phyloP scores from a whole-genome alignment of 805 yeast species.

The Wickerhamomyces xylosicus region DNA sequence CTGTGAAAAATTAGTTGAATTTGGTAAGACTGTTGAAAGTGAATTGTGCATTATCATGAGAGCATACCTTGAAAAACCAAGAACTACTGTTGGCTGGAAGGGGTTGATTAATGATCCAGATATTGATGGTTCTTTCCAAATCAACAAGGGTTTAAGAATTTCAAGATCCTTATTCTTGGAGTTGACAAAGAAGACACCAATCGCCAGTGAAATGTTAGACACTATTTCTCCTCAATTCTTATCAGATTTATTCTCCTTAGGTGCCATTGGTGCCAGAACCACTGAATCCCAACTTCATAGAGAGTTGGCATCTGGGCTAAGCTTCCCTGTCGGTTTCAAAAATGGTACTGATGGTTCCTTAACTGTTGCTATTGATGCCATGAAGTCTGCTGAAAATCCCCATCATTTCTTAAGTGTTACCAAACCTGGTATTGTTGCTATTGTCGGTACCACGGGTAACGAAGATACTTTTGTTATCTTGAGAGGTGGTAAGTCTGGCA shows the following conservation, averaged over 20 bases:
- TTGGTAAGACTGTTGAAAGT: constrained; percentile 59
- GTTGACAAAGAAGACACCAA: constrained; percentile 72
- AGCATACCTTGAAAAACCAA: constrained; percentile 95
- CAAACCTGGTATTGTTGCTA: constrained; percentile 94
- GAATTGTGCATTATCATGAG: constrained; percentile 89
- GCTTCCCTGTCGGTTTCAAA: constrained; percentile 99
- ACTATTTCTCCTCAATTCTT: constrained; percentile 95
- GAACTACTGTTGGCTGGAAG: constrained; percentile 99
- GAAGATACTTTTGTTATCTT: constrained; percentile 87
- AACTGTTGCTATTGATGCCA: constrained; percentile 90
- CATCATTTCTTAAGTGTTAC: constrained; percentile 98
- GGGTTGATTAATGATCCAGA: constrained; percentile 97
- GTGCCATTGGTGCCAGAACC: constrained; percentile 99
- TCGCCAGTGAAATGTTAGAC: constrained; percentile 96
- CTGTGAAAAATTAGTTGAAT: constrained; percentile 54
- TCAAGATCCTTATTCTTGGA: constrained; percentile 80
- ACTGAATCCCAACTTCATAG: constrained; percentile 97
- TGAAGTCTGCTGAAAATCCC: constrained; percentile 80
- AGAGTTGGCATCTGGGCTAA: constrained; percentile 92
- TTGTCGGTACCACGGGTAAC: constrained; percentile 93
- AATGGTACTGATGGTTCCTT: constrained; percentile 96
- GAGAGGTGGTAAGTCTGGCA: constrained; percentile 92
- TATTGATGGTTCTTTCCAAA: constrained; percentile 82
- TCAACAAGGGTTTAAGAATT: constrained; percentile 85
- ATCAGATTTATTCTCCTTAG: constrained; percentile 82